Base-by-base conservation (phyloP, 495 filamentous ascomycete species). In the Talaromyces trachyspermus region DNA sequence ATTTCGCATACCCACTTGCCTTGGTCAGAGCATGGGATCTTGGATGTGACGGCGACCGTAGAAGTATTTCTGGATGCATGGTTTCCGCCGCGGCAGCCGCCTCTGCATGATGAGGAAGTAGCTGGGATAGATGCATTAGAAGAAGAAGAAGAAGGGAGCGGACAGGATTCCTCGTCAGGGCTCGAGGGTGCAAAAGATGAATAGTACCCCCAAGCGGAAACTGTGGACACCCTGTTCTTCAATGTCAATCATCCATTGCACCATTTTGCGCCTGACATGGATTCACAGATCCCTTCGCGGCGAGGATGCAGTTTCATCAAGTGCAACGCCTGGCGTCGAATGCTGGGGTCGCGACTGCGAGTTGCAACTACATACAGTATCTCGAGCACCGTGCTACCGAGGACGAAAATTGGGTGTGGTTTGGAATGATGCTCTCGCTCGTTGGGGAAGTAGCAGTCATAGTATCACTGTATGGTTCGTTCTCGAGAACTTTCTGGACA, bases 341-440 rank as follows among this genome's bases (percentile, higher is more conserved):
- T 35, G 5, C 6, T 15, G 0, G 58, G 58, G 2, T 64, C 51
- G 2, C 61, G 63, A 40, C 65, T 66, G 50, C 56, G 55, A 2
- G 63, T 37, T 2, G 46, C 53, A 1, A 58, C 60, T 14, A 64
- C 47, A 39, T 55, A 62, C 0, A 62, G 53, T 3, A 60, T 58
- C 20, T 46, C 44, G 44, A 36, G n/a, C 12, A 46, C n/a, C 7
- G 27, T 25, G n/a, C 18, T 24, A 18, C 27, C 44, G 11, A 46
- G 44, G 22, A 35, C 20, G 20, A 46, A 46, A 3, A 24, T 18
- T 17, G 44, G 44, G 17, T 46, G 44, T 36, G n/a, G n/a, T n/a
- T 37, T 6, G 8, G 33, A 17, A 7, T 17, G 9, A 15, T 32
- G 29, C 19, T 37, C 14, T 17, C 33, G 33, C 14, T 7, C 19